Evolutionary conservation across 441 rosid genomes (phyloP), one percentile per base, ranked within the genome.

Genomic region (Populus hybrid): DNA sequence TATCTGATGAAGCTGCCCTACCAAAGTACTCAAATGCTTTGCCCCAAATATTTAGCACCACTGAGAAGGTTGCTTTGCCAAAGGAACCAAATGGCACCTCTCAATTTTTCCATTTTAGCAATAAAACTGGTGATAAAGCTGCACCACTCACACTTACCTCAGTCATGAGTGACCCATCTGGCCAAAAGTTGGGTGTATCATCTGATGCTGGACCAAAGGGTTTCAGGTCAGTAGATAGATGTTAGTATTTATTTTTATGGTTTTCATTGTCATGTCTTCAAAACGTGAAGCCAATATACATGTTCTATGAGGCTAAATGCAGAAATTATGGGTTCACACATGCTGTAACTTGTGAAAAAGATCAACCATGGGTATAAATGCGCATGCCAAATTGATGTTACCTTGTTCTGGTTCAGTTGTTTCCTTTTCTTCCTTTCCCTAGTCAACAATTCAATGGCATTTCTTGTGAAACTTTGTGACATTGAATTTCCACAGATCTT

Each of bases 211-310:
- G 74, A 68, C 76, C 83, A 57, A 86, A 78, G 59, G 86, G 76
- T 69, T 75, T 83, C 84, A 85, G 95, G 95, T 89, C 26, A 66
- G 89, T 74, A 23, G 30, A 68, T n/a, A 3, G 7, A 3, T 35
- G 57, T 38, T 65, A 26, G 2, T 30, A 16, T 30, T 30, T 70
- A 0, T 28, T 61, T 66, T 7, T 9, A 28, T 23, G 71, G 24
- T 42, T 61, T 26, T 32, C n/a, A 30, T 9, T 16, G 36, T 21
- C 34, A 35, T 64, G 5, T 72, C 59, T 28, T 71, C 66, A 21
- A 14, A 16, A 5, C 7, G 71, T 35, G 26, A n/a, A 10, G 16
- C 21, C 5, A 16, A n/a, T 53, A 53, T 53, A 18, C n/a, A 3
- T 34, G 46, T 34, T 14, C 46, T 53, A 18, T 53, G n/a, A 53